These are phyloP conservation scores for Phytophthora crassamura DNA, from an alignment of 352 stramenopile species.

Conservation along the genomic window DNA sequence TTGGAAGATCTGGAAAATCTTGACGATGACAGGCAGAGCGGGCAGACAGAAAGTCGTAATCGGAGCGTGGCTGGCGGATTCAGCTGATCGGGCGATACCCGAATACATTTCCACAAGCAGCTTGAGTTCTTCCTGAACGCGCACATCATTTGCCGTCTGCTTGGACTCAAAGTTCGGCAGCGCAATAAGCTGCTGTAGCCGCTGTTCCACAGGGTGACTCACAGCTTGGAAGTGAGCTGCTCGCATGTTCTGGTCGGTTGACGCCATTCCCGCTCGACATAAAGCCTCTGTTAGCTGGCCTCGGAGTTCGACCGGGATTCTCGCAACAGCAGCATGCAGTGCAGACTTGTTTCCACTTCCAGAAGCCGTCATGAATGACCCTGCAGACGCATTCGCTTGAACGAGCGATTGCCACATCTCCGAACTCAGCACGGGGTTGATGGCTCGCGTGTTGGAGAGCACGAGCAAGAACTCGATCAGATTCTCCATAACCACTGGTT, in stretches of 20 bases:
- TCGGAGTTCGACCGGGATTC: constrained; percentile 63
- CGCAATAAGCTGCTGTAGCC: constrained; percentile 63
- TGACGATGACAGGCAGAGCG: constrained; percentile 74
- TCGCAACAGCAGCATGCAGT: constrained; percentile 56
- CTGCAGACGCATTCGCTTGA: constrained; percentile 71
- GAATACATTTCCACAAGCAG: constrained; percentile 82
- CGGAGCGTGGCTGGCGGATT: constrained; percentile 60
- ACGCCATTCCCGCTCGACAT: constrained; percentile 76
- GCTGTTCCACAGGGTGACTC: constrained; percentile 50
- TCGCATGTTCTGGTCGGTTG: constrained; percentile 49
- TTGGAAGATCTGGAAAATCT: constrained; percentile 82
- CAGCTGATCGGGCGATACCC: constrained; percentile 72
- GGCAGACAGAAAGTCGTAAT: constrained; percentile 77
- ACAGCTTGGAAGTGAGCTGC: constrained; percentile 66
- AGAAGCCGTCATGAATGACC: constrained; percentile 52
- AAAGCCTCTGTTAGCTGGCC: constrained; percentile 75
- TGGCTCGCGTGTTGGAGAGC: constrained; percentile 70
- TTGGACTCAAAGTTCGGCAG: constrained; percentile 67
- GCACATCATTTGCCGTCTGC: constrained; percentile 67
- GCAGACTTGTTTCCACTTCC: constrained; percentile 28
- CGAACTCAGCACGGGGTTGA: constrained; percentile 57
- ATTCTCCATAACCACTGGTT: constrained; percentile 86
- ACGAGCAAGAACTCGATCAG: constrained; percentile 80
- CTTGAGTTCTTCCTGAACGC: constrained; percentile 77
- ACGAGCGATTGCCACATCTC: constrained; percentile 79